Percentiles rank a stretch among this genome's conserved stretches.
These are phyloP conservation scores for Ceriops tagal DNA, from an alignment of 345 rosid genomes.

Conservation along the genomic window DNA sequence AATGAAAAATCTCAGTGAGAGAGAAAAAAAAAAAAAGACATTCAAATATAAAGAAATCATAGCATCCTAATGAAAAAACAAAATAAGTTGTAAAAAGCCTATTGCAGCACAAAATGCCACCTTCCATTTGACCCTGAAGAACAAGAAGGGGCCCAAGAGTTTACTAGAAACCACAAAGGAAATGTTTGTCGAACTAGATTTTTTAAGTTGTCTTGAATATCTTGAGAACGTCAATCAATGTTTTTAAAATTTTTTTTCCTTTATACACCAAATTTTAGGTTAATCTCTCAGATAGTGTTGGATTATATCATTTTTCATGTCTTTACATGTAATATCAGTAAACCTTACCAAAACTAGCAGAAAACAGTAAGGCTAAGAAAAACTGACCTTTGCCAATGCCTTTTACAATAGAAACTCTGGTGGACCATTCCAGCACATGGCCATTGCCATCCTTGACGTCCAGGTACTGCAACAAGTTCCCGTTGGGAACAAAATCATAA, in stretches of 20 bases:
- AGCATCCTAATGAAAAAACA: neutral
- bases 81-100: slow-evolving; percentile 1
- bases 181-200: neutral
- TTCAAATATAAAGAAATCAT: neutral
- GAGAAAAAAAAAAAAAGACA: neutral
- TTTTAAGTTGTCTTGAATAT: neutral
- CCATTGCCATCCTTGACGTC: slow-evolving; percentile 56
- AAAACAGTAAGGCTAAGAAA: slow-evolving; percentile 9
- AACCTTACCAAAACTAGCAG: neutral
- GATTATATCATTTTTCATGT: too few species aligned
- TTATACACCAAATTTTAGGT: too few species aligned
- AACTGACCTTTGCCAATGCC: slow-evolving; percentile 88
- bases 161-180: too few species aligned
- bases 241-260: too few species aligned
- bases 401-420: slow-evolving; percentile 65
- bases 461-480: slow-evolving; percentile 71
- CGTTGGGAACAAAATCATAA: slow-evolving; percentile 75
- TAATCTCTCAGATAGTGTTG: too few species aligned
- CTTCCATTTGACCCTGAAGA: too few species aligned
- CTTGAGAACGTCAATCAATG: neutral
- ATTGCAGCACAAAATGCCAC: too few species aligned
- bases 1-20: slow-evolving; percentile 1
- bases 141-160: too few species aligned
- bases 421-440: slow-evolving; percentile 80
- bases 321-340: neutral